Conservation (phyloP, 2,329 filamentous ascomycete species). For the Sclerotinia sclerotiorum region DNA sequence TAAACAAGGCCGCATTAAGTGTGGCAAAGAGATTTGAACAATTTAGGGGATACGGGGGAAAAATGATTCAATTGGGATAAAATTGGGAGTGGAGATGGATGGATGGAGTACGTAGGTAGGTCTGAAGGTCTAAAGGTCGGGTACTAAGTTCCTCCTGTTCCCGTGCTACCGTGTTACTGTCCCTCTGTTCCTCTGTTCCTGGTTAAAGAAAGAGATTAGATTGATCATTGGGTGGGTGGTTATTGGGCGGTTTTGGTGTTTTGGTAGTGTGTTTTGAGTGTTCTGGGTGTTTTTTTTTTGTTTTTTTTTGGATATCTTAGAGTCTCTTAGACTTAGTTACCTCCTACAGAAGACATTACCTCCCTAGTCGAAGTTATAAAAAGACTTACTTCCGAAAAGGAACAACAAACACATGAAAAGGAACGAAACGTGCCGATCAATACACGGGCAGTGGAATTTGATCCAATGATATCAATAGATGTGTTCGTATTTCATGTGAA, state of each 20-base stretch:
- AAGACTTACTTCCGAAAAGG: background rate
- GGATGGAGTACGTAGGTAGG: background rate
- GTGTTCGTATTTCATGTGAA: background rate
- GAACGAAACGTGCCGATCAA: background rate
- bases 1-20: constrained; percentile 2
- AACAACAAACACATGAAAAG: background rate
- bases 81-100: constrained; percentile 9
- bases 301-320: background rate
- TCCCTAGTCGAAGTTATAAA: background rate
- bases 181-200: no score
- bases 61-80: background rate
- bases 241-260: no score
- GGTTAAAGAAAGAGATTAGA: constrained; percentile 5
- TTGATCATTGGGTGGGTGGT: background rate
- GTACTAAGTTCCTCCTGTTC: background rate
- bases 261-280: background rate
- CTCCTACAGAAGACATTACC: no score
- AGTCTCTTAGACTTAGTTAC: background rate
- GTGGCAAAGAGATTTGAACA: constrained; percentile 15
- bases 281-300: no score
- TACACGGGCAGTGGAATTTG: background rate
- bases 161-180: no score
- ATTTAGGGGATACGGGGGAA: constrained; percentile 8
- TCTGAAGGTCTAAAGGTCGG: background rate
- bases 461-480: background rate